A percentile compares a stretch with the other conserved stretches of the same genome.
phyloP scores from a whole-genome alignment of 352 stramenopile species.

The Phytophthora pseudosyringae region DNA sequence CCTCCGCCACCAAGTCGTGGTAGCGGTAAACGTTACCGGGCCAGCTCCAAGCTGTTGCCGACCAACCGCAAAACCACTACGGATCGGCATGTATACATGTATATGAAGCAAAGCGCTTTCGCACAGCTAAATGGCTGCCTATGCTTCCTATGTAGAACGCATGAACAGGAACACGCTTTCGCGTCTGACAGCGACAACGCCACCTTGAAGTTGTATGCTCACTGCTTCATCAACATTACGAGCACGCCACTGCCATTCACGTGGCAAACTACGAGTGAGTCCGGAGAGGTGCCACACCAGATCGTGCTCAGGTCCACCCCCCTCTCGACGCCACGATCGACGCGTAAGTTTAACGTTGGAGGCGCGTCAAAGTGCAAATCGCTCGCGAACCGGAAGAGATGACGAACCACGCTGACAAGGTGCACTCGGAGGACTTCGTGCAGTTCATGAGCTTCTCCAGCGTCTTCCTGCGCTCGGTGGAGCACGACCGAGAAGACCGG shows the following conservation, averaged over 20 bases:
- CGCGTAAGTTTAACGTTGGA: neutral
- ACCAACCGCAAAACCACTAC: neutral
- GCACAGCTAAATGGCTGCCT: too few relatives aligned
- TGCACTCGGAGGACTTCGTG: conserved; percentile 8
- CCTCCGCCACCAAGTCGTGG: neutral
- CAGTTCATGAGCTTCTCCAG: conserved; percentile 13
- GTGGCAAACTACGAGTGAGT: neutral
- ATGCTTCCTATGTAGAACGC: too few relatives aligned
- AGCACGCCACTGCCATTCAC: neutral
- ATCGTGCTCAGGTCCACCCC: neutral
- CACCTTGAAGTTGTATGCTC: neutral
- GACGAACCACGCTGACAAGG: conserved; percentile 5
- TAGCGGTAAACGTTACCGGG: neutral
- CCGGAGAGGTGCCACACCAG: neutral
- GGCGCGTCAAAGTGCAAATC: conserved; percentile 7
- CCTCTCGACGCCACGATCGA: conserved; percentile 1
- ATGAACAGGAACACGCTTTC: too few relatives aligned
- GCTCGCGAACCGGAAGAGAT: neutral
- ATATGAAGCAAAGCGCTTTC: neutral
- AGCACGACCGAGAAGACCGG: conserved; percentile 3
- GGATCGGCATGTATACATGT: neutral
- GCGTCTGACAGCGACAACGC: neutral
- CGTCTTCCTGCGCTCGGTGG: conserved; percentile 1
- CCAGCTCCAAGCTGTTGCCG: neutral
- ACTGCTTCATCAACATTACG: neutral